Percentiles rank a stretch among this genome's conserved stretches.
Conservation (phyloP, 2,329 filamentous ascomycete species). For the Didymella keratinophila region DNA sequence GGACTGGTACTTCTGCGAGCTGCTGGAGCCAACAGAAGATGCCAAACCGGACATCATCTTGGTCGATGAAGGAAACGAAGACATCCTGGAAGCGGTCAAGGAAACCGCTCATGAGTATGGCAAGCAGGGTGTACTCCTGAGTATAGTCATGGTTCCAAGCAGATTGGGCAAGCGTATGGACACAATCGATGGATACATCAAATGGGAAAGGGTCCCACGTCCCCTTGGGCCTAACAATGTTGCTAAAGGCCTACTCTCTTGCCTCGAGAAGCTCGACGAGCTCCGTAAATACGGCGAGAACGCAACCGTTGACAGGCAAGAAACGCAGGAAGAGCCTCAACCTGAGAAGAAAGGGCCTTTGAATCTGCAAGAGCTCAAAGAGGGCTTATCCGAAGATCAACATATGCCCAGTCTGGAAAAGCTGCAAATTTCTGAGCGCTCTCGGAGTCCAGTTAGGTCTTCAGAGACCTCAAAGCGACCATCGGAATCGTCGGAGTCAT, state of each 20-base stretch:
- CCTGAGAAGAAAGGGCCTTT: neutral
- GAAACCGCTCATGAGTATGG: slow-evolving; percentile 17
- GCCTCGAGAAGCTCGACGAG: slow-evolving; percentile 13
- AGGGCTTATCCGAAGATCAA: neutral
- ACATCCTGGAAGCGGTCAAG: slow-evolving; percentile 8
- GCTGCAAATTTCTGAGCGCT: slow-evolving; percentile 1
- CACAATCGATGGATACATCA: slow-evolving; percentile 17
- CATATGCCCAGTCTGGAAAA: slow-evolving; percentile 4
- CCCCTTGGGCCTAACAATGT: slow-evolving; percentile 19
- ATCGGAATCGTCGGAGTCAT: neutral
- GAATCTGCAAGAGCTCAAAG: neutral
- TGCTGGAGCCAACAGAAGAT: slow-evolving; percentile 16
- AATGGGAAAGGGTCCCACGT: slow-evolving; percentile 19
- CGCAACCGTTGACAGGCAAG: neutral
- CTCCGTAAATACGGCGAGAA: slow-evolving; percentile 3
- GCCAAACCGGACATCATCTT: slow-evolving; percentile 20
- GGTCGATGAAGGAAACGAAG: slow-evolving; percentile 25
- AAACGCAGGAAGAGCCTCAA: neutral
- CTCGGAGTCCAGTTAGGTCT: neutral
- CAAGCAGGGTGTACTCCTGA: slow-evolving; percentile 20
- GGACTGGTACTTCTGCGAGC: slow-evolving; percentile 17
- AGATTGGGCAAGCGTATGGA: slow-evolving; percentile 13
- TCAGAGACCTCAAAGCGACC: neutral
- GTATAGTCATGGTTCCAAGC: slow-evolving; percentile 16
- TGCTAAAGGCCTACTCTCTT: slow-evolving; percentile 7